A percentile compares a stretch with the other conserved stretches of the same genome.
Evolutionary conservation across 495 filamentous ascomycete species (phyloP).

Genomic region (Tuber aestivum): DNA sequence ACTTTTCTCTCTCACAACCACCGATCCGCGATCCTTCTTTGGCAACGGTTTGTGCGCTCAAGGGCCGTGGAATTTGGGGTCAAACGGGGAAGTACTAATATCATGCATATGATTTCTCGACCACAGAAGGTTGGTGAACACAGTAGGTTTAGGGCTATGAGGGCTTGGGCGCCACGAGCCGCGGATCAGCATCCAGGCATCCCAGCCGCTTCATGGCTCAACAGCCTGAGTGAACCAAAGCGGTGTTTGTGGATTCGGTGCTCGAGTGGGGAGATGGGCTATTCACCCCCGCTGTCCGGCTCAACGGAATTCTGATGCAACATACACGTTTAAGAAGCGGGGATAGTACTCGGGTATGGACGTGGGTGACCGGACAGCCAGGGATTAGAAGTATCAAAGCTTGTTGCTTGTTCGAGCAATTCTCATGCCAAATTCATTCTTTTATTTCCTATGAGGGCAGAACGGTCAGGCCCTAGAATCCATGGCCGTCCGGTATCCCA

Average conservation of each 20-base stretch:
- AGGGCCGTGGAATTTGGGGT: not conserved
- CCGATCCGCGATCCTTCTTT: not conserved
- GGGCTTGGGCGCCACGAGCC: not conserved
- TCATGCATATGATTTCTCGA: not conserved
- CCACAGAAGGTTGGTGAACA: not conserved
- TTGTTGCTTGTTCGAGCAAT: no score
- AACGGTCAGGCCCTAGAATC: no score
- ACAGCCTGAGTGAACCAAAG: constrained; percentile 29
- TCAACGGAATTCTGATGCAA: not conserved
- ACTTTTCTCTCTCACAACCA: not conserved
- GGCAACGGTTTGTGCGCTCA: not conserved
- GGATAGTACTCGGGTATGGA: no score
- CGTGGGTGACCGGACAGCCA: no score
- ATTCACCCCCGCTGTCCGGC: constrained; percentile 20
- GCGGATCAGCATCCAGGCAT: constrained; percentile 34
- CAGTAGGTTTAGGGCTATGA: constrained; percentile 22
- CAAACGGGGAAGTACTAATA: not conserved
- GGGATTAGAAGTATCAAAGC: no score
- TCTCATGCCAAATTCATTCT: no score
- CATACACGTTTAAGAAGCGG: not conserved
- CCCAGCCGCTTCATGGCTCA: not conserved
- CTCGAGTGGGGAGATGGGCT: no score
- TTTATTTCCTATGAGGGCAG: no score
- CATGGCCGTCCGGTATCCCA: no score
- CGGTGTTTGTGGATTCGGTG: constrained; percentile 7